These are phyloP conservation scores for Anthostomella pinea DNA, from an alignment of 2,329 filamentous ascomycete genomes.

Conservation along the genomic window DNA sequence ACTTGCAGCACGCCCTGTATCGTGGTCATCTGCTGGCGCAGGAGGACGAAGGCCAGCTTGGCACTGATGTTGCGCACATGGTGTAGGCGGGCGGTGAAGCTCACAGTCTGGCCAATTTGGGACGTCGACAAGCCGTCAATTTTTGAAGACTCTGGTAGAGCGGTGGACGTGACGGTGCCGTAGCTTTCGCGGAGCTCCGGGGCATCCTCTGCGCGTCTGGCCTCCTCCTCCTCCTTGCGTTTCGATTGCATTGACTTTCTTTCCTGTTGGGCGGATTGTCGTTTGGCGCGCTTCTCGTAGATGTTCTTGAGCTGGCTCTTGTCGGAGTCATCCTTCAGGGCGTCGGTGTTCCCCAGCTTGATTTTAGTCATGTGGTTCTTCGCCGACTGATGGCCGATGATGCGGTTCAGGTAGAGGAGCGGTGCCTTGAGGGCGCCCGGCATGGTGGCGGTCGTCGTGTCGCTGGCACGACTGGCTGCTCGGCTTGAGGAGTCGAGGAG, in stretches of 20 bases:
- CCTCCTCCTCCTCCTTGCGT: slow-evolving; percentile 35
- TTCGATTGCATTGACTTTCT: slow-evolving; percentile 32
- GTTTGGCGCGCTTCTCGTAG: slow-evolving; percentile 32
- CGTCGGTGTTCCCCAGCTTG: slow-evolving; percentile 35
- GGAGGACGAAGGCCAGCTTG: slow-evolving; percentile 79
- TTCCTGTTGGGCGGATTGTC: slow-evolving; percentile 33
- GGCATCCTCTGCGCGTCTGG: slow-evolving; percentile 23
- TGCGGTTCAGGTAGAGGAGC: slow-evolving; percentile 36
- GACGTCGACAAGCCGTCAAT: slow-evolving; percentile 36
- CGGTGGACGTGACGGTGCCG: slow-evolving; percentile 38
- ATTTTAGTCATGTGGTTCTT: slow-evolving; percentile 40
- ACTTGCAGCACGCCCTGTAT: slow-evolving; percentile 74
- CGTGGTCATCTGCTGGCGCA: slow-evolving; percentile 79
- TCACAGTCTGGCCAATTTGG: slow-evolving; percentile 56
- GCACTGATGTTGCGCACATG: slow-evolving; percentile 79
- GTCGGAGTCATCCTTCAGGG: slow-evolving; percentile 30
- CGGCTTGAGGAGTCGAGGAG: neutral
- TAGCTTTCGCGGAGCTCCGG: slow-evolving; percentile 26
- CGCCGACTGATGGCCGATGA: slow-evolving; percentile 36
- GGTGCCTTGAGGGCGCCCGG: slow-evolving; percentile 35
- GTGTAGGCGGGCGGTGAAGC: slow-evolving; percentile 71
- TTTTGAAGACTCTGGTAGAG: slow-evolving; percentile 36
- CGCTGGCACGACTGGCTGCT: too few relatives aligned
- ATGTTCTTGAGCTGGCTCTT: slow-evolving; percentile 32
- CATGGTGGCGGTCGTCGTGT: slow-evolving; percentile 22